Evolutionary conservation across 2,329 filamentous ascomycete genomes (phyloP).

Genomic region (Tolypocladium tropicale): DNA sequence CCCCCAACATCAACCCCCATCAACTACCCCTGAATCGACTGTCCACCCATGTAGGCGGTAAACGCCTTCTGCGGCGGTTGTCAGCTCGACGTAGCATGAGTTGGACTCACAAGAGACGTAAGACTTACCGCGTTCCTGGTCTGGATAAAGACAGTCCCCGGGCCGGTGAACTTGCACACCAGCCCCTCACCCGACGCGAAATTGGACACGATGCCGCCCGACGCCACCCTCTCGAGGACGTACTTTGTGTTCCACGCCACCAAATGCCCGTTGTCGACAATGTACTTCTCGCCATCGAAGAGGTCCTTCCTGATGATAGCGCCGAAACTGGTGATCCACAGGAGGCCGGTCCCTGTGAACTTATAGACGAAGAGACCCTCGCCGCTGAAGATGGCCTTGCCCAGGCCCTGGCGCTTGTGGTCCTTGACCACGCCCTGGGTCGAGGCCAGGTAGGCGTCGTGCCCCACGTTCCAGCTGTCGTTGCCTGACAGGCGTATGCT

Average conservation of each 20-base stretch:
- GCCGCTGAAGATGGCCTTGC: slow-evolving; percentile 88
- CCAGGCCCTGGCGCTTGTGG: slow-evolving; percentile 73
- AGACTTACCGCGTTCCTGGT: slow-evolving; percentile 70
- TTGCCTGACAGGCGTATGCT: slow-evolving; percentile 62
- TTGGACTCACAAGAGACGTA: no score
- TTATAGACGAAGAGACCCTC: slow-evolving; percentile 89
- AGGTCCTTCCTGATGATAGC: slow-evolving; percentile 89
- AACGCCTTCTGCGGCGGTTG: slow-evolving; percentile 34
- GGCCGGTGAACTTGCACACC: slow-evolving; percentile 88
- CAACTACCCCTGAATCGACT: slow-evolving; percentile 22
- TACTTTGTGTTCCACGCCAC: slow-evolving; percentile 98
- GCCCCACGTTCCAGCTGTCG: slow-evolving; percentile 74
- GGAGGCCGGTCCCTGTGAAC: slow-evolving; percentile 66
- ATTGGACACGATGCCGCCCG: slow-evolving; percentile 86
- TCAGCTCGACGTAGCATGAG: not conserved
- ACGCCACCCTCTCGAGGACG: slow-evolving; percentile 77
- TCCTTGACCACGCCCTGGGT: slow-evolving; percentile 86
- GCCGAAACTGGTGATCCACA: slow-evolving; percentile 90
- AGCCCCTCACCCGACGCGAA: slow-evolving; percentile 75
- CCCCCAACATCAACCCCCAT: not conserved
- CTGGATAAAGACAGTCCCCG: slow-evolving; percentile 86
- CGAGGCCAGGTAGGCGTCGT: slow-evolving; percentile 75
- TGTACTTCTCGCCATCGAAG: slow-evolving; percentile 69
- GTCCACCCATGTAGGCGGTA: slow-evolving; percentile 39
- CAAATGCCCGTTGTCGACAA: slow-evolving; percentile 85